Evolutionary conservation across 1,284 basidiomycete species (phyloP).

Genomic region (Cryptococcus sp.): DNA sequence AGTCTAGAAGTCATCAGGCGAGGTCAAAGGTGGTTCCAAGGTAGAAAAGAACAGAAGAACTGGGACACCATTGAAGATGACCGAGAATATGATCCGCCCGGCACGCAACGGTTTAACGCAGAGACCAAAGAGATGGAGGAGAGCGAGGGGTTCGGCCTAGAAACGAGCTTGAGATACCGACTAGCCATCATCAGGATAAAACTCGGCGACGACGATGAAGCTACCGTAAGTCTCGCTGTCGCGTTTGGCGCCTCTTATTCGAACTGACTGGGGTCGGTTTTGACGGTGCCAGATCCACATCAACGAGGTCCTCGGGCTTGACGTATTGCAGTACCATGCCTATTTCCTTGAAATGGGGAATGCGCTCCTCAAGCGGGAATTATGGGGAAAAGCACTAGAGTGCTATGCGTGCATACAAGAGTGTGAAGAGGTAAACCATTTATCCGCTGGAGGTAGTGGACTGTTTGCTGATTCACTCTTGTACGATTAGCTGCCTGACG

Average conservation of each 20-base stretch:
- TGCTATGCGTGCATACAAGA: slow-evolving; percentile 75
- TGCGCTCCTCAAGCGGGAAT: slow-evolving; percentile 71
- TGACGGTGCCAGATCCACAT: slow-evolving; percentile 66
- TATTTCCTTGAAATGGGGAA: slow-evolving; percentile 82
- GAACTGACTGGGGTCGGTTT: slow-evolving; percentile 9
- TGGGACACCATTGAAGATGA: slow-evolving; percentile 87
- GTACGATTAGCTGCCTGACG: slow-evolving; percentile 27
- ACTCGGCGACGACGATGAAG: slow-evolving; percentile 77
- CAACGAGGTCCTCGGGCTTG: slow-evolving; percentile 67
- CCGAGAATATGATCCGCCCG: slow-evolving; percentile 74
- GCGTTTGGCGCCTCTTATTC: background rate
- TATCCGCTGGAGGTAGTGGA: background rate
- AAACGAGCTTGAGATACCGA: slow-evolving; percentile 80
- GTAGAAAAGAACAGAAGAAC: slow-evolving; percentile 64
- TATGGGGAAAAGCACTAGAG: slow-evolving; percentile 73
- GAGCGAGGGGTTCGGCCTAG: slow-evolving; percentile 64
- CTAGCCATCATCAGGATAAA: slow-evolving; percentile 81
- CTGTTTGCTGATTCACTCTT: background rate
- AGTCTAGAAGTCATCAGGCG: slow-evolving; percentile 71
- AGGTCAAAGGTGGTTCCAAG: slow-evolving; percentile 87
- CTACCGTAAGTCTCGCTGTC: slow-evolving; percentile 61
- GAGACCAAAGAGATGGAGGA: slow-evolving; percentile 42
- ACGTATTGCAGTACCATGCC: slow-evolving; percentile 71
- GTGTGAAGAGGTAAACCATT: slow-evolving; percentile 62
- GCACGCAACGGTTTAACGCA: slow-evolving; percentile 27